Base-by-base conservation (phyloP, 768 basidiomycete genomes). In the Multifurca ochricompacta region DNA sequence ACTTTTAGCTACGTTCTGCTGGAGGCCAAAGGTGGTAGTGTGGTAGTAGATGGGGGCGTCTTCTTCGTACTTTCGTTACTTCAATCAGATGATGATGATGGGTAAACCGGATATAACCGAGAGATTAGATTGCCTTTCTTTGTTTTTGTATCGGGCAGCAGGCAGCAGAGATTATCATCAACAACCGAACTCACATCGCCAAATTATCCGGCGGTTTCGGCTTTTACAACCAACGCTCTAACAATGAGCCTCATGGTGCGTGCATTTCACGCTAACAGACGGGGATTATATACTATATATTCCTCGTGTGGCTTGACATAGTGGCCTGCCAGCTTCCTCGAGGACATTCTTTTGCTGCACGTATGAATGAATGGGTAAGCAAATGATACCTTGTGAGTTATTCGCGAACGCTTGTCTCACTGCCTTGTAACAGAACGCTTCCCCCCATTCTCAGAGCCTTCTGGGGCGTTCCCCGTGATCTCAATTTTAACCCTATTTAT, bases 71-170 rank as follows among this genome's bases (percentile, higher is more conserved):
- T n/a, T n/a, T n/a, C n/a, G n/a, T n/a, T n/a, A n/a, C n/a, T n/a
- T n/a, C n/a, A n/a, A n/a, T n/a, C n/a, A n/a, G n/a, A n/a, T n/a
- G n/a, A n/a, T n/a, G n/a, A 2, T 8, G 19, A 11, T 32, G 40
- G 19, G 39, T n/a, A 28, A 5, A 31, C 16, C 48, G 48, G 30
- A 19, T 6, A 23, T 7, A 32, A 9, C 40, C 53, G 53, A 54
- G 53, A 54, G 53, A 54, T 54, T 30, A 54, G 53, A 48, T 54
- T 49, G 32, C 53, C 40, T 30, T 48, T 36, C 25, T 42, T 51
- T 27, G 41, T 28, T 28, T 41, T 30, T n/a, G 47, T 25, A 41
- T 42, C 35, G 14, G 32, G 19, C n/a, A n/a, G n/a, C n/a, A n/a
- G n/a, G n/a, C n/a, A n/a, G n/a, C n/a, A n/a, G n/a, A n/a, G n/a